Percentiles rank a stretch among this genome's conserved stretches.
Evolutionary conservation across 805 yeast species (phyloP).

Genomic region (Myxozyma neglecta): DNA sequence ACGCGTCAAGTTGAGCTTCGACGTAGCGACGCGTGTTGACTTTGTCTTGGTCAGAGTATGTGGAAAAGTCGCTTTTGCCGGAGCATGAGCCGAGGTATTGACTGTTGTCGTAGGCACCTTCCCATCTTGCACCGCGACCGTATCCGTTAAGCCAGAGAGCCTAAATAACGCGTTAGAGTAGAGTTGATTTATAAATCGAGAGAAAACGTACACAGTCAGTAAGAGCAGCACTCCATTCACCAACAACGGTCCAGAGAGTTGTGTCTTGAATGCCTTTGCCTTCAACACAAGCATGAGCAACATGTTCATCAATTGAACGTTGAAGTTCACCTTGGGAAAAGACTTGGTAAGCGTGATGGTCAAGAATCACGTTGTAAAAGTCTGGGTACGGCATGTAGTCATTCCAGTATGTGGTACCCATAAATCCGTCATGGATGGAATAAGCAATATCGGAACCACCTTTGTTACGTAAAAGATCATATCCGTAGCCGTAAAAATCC

Average conservation of each 20-base stretch:
- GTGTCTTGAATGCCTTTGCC: conserved; percentile 43
- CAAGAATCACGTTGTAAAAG: conserved; percentile 70
- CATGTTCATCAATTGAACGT: conserved; percentile 60
- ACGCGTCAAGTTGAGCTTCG: conserved; percentile 91
- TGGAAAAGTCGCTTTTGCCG: conserved; percentile 43
- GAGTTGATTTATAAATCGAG: background rate
- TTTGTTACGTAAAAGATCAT: conserved; percentile 58
- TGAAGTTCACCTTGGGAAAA: conserved; percentile 64
- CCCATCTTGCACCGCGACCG: conserved; percentile 77
- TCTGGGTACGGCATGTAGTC: conserved; percentile 48
- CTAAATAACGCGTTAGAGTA: background rate
- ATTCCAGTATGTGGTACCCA: conserved; percentile 58
- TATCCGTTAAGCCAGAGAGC: conserved; percentile 87
- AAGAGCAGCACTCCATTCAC: conserved; percentile 90
- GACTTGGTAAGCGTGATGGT: conserved; percentile 87
- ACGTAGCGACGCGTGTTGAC: conserved; percentile 63
- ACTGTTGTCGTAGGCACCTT: conserved; percentile 51
- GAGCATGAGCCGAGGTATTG: conserved; percentile 61
- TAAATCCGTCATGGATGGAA: conserved; percentile 75
- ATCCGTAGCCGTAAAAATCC: conserved; percentile 61
- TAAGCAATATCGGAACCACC: conserved; percentile 50
- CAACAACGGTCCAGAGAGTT: conserved; percentile 65
- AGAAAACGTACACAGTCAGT: conserved; percentile 63
- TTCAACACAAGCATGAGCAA: conserved; percentile 55
- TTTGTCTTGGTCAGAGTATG: conserved; percentile 64